These are phyloP conservation scores for Mucor racemosus DNA, from an alignment of 371 early-diverging fungal genomes.

Conservation along the genomic window DNA sequence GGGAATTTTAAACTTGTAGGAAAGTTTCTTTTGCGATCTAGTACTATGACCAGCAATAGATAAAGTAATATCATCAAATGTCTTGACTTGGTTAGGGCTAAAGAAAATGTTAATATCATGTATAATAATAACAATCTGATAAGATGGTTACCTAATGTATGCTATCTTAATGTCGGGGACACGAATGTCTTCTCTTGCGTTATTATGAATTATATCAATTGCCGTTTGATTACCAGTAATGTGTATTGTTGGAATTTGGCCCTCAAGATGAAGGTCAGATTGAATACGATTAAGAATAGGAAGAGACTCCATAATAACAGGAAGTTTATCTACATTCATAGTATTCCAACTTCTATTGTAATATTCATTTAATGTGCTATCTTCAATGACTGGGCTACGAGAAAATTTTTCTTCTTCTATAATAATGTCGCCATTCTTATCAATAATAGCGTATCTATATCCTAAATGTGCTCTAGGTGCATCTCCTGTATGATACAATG, in stretches of 20 bases:
- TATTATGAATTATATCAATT: constrained; percentile 31
- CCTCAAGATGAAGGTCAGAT: constrained; percentile 25
- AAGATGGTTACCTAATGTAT: constrained; percentile 34
- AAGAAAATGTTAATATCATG: too few relatives aligned
- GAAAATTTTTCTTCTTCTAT: constrained; percentile 21
- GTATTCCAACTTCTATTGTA: constrained; percentile 31
- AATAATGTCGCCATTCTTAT: background rate
- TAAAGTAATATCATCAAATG: constrained; percentile 18
- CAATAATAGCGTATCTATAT: constrained; percentile 22
- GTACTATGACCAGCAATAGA: constrained; percentile 32
- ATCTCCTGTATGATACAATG: constrained; percentile 13
- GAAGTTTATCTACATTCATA: constrained; percentile 5
- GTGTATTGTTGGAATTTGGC: constrained; percentile 33
- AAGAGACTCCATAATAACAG: constrained; percentile 14
- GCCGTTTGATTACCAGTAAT: constrained; percentile 20
- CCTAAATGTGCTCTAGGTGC: constrained; percentile 16
- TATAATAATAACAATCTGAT: background rate
- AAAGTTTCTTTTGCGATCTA: constrained; percentile 19
- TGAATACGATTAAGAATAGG: constrained; percentile 23
- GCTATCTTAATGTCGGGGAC: constrained; percentile 26
- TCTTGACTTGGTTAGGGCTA: constrained; percentile 16
- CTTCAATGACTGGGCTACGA: constrained; percentile 7
- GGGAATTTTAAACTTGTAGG: constrained; percentile 33
- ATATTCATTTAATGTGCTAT: constrained; percentile 20
- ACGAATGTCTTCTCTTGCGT: constrained; percentile 23